These are phyloP conservation scores for Aspergillus ostianus DNA, from an alignment of 495 filamentous ascomycete genomes.

Conservation along the genomic window DNA sequence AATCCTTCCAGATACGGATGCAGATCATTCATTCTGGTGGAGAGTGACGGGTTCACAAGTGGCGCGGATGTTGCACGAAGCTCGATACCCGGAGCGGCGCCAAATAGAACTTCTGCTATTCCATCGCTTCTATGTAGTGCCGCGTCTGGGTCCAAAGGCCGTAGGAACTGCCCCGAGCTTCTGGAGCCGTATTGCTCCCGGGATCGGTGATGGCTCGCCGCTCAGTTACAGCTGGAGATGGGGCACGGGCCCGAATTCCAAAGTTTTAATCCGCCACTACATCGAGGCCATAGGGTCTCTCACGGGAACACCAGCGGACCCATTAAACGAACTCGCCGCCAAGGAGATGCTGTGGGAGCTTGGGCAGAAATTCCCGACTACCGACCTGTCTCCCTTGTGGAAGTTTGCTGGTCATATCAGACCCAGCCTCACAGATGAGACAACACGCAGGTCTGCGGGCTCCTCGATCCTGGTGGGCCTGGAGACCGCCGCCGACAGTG, in stretches of 20 bases:
- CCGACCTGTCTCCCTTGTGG: conserved; percentile 9
- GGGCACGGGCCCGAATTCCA: neutral
- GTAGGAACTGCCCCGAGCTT: neutral
- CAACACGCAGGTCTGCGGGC: conserved; percentile 3
- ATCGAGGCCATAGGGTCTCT: conserved; percentile 9
- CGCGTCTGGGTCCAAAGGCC: conserved; percentile 6
- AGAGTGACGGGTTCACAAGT: conserved; percentile 8
- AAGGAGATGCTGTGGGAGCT: conserved; percentile 8
- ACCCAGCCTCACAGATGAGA: conserved; percentile 1
- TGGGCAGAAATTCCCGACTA: neutral
- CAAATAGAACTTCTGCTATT: conserved; percentile 9
- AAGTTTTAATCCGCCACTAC: conserved; percentile 9
- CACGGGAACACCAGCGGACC: conserved; percentile 11
- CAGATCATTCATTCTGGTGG: conserved; percentile 11
- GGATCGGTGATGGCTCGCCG: conserved; percentile 7
- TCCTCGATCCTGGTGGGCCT: conserved; percentile 5
- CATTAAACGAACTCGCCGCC: conserved; percentile 8
- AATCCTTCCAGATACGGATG: conserved; percentile 6
- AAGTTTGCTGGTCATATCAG: conserved; percentile 3
- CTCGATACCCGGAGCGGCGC: conserved; percentile 7
- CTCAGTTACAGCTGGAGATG: conserved; percentile 12
- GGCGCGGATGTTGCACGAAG: conserved; percentile 12
- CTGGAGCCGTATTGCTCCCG: conserved; percentile 9
- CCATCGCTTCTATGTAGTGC: conserved; percentile 9
- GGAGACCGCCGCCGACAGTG: conserved; percentile 5